A percentile compares a stretch with the other conserved stretches of the same genome.
These are phyloP conservation scores for Thymus quinquecostatus DNA, from an alignment of 257 asterid genomes.

Conservation along the genomic window DNA sequence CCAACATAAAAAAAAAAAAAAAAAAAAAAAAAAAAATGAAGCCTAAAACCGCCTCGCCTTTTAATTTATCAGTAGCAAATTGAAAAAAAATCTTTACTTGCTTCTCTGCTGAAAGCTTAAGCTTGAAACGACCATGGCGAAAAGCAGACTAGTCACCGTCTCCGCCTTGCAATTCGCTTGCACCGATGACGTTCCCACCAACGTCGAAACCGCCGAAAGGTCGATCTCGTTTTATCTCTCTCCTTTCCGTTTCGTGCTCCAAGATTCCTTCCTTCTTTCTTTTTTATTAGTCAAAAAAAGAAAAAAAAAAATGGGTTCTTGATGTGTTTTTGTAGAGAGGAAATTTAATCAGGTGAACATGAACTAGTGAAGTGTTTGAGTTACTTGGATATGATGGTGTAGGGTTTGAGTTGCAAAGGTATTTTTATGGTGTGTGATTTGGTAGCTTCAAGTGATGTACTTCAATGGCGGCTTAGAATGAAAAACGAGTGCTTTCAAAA, in stretches of 20 bases:
- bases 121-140: slow-evolving; percentile 37
- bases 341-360: neutral
- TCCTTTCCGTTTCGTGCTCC: no score
- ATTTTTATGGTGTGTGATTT: no score
- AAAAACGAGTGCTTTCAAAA: neutral
- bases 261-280: no score
- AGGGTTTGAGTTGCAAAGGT: no score
- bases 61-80: no score
- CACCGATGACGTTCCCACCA: slow-evolving; percentile 80
- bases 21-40: no score
- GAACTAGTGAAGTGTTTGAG: slow-evolving; percentile 16
- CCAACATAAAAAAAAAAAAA: no score
- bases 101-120: neutral
- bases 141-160: slow-evolving; percentile 62
- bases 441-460: slow-evolving; percentile 4
- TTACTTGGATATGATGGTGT: neutral
- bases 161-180: slow-evolving; percentile 90
- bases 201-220: slow-evolving; percentile 83
- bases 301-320: neutral
- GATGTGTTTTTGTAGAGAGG: neutral
- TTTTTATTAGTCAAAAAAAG: no score
- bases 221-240: slow-evolving; percentile 19
- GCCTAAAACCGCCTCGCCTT: no score
- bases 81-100: no score
- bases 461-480: neutral